Evolutionary conservation across 306 rosid species (phyloP).

Genomic region (Lablab purpureus): DNA sequence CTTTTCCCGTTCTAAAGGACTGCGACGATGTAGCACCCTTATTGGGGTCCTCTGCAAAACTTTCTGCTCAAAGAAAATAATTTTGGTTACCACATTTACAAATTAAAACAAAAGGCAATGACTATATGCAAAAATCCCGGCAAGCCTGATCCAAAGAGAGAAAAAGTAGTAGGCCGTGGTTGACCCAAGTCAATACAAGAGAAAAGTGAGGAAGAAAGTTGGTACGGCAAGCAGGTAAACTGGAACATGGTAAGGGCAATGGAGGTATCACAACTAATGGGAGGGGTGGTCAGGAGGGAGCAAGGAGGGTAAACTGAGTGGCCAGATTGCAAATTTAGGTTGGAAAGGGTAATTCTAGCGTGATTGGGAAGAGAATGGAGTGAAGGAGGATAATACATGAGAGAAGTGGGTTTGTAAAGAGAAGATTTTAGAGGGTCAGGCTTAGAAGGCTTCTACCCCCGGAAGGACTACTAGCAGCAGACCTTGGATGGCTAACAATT

Average conservation of each 20-base stretch:
- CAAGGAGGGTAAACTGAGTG: background rate
- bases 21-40: slow-evolving; percentile 96
- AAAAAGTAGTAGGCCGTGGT: background rate
- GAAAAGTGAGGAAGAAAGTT: background rate
- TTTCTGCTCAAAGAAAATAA: slow-evolving; percentile 53
- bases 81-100: slow-evolving; percentile 1
- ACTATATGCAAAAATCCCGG: slow-evolving; percentile 8
- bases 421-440: background rate
- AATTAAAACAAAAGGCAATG: background rate
- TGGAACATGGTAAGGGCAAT: background rate
- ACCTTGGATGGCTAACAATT: background rate
- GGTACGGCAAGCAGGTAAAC: background rate
- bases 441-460: background rate
- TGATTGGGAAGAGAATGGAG: background rate
- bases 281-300: background rate
- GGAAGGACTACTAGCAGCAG: background rate
- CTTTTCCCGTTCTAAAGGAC: slow-evolving; percentile 93
- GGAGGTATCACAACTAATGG: background rate
- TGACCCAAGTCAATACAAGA: background rate
- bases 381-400: background rate
- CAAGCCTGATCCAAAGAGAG: slow-evolving; percentile 14
- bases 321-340: background rate
- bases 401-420: background rate
- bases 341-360: background rate
- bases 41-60: slow-evolving; percentile 89